These are phyloP conservation scores for Phialophora tarda DNA, from an alignment of 2,329 filamentous ascomycete genomes.

Conservation along the genomic window DNA sequence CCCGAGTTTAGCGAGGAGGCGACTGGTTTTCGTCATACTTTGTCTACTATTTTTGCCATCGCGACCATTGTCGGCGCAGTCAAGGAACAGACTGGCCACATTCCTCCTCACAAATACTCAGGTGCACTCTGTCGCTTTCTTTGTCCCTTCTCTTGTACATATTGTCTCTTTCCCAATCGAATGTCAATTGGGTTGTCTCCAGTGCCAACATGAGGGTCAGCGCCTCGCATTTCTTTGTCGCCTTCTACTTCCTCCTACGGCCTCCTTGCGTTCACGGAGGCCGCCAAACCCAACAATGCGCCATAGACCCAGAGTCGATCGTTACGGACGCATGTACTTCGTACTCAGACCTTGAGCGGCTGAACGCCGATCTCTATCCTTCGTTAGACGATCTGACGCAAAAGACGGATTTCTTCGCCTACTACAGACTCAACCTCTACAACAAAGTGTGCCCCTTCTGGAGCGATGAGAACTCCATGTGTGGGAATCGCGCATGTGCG, in stretches of 20 bases:
- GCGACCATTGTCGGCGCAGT: background rate
- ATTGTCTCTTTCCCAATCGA: background rate
- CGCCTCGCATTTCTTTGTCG: slow-evolving; percentile 36
- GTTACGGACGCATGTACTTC: slow-evolving; percentile 95
- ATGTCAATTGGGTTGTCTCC: slow-evolving; percentile 4
- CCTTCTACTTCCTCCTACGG: slow-evolving; percentile 34
- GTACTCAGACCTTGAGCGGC: slow-evolving; percentile 82
- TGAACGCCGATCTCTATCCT: slow-evolving; percentile 79
- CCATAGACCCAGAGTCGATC: slow-evolving; percentile 81
- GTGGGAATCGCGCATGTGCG: slow-evolving; percentile 94
- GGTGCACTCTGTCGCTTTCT: background rate
- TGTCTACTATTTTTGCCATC: slow-evolving; percentile 5
- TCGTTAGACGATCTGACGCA: slow-evolving; percentile 79
- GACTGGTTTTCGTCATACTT: slow-evolving; percentile 1
- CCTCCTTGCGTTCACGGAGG: slow-evolving; percentile 32
- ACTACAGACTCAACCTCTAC: slow-evolving; percentile 94
- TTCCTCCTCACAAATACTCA: background rate
- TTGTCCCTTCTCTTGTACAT: background rate
- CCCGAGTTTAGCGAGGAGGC: background rate
- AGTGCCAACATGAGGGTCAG: slow-evolving; percentile 28
- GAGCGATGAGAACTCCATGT: slow-evolving; percentile 90
- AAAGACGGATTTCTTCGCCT: slow-evolving; percentile 95
- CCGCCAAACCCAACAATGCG: slow-evolving; percentile 31
- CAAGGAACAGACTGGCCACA: slow-evolving; percentile 12
- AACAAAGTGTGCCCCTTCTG: slow-evolving; percentile 96